Conservation (phyloP, 495 filamentous ascomycete species). For the Penicillium verhagenii region DNA sequence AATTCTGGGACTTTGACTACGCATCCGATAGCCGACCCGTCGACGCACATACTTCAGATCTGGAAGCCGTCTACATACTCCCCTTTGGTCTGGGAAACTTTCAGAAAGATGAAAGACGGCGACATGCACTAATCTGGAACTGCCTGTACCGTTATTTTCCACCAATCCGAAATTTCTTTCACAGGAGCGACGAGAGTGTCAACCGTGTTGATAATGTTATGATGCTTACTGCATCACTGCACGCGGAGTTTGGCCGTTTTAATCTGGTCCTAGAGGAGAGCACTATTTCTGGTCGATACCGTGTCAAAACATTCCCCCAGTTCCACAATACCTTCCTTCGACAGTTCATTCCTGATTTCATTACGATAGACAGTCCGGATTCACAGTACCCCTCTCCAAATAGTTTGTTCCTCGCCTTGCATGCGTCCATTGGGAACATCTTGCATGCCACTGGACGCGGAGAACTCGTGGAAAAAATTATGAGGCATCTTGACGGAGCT, state of each 20-base stretch:
- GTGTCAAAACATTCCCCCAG: not conserved
- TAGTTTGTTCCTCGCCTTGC: slow-evolving; percentile 2
- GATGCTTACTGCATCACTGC: not conserved
- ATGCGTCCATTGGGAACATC: slow-evolving; percentile 10
- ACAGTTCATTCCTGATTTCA: not conserved
- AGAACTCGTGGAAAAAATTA: slow-evolving; percentile 2
- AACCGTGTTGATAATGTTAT: not conserved
- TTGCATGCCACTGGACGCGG: slow-evolving; percentile 8
- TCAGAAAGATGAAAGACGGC: no score
- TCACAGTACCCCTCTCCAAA: slow-evolving; percentile 1
- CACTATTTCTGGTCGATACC: not conserved
- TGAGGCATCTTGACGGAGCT: no score
- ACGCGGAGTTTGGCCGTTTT: not conserved
- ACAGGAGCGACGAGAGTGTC: no score
- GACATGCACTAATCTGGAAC: no score
- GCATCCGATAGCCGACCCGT: no score
- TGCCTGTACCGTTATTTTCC: no score
- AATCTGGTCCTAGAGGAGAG: not conserved
- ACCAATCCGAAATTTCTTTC: no score
- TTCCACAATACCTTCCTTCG: not conserved
- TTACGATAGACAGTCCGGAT: slow-evolving; percentile 4
- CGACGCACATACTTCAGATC: no score
- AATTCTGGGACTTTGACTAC: no score
- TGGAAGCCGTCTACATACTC: no score
- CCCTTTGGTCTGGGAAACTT: no score